These are phyloP conservation scores for Saturnispora mendoncae DNA, from an alignment of 805 yeast species.

Conservation along the genomic window DNA sequence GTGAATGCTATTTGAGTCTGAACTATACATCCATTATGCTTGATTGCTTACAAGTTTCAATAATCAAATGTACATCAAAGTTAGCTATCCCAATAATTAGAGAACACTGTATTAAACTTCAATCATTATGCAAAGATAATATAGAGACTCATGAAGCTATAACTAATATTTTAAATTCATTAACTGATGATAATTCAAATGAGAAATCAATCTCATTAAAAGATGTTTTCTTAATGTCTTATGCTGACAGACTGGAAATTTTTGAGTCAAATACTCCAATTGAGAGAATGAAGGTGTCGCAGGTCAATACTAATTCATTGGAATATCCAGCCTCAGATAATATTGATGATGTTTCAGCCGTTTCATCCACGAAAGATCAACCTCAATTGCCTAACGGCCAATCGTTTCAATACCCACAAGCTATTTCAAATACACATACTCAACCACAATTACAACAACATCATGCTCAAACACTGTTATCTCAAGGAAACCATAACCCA, in stretches of 20 bases:
- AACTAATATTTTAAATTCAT: not conserved
- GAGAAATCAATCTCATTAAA: not conserved
- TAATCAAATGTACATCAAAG: conserved; percentile 8
- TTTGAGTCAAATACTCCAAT: not conserved
- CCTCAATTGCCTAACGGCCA: no score
- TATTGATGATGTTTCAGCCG: no score
- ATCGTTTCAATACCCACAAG: no score
- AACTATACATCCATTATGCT: conserved; percentile 44
- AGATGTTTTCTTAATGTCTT: conserved; percentile 5
- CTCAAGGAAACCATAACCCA: no score
- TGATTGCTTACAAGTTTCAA: conserved; percentile 45
- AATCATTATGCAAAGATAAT: not conserved
- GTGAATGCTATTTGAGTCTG: conserved; percentile 40
- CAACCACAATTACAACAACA: no score
- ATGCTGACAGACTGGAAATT: conserved; percentile 6
- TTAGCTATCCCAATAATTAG: conserved; percentile 6
- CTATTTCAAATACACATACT: no score
- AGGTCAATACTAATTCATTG: not conserved
- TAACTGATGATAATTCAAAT: not conserved
- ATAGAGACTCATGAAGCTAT: not conserved
- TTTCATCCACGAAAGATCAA: no score
- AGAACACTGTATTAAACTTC: conserved; percentile 1
- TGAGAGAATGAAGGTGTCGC: not conserved
- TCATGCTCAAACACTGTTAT: no score
- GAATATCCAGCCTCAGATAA: not conserved